phyloP scores from a whole-genome alignment of 208 protist species.

The Phytomonas sp. region DNA sequence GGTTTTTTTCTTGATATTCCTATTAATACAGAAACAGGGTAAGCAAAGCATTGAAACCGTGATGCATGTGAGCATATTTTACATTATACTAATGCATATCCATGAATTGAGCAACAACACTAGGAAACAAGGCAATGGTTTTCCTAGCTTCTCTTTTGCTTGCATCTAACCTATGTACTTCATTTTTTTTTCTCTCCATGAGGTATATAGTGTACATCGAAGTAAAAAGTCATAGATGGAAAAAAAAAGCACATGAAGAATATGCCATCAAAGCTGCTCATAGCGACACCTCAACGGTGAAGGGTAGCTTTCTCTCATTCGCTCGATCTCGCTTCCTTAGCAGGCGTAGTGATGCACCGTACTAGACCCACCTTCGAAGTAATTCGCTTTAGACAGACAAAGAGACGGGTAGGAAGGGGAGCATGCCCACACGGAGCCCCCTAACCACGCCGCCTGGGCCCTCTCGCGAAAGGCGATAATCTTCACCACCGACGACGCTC shows the following conservation, averaged over 20 bases:
- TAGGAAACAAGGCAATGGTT: not conserved
- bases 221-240: constrained; percentile 3
- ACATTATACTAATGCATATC: not conserved
- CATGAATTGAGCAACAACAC: not conserved
- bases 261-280: not conserved
- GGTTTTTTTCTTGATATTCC: not conserved
- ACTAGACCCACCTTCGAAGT: constrained; percentile 65
- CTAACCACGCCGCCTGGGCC: constrained; percentile 72
- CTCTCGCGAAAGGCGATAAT: constrained; percentile 77
- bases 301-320: not conserved
- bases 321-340: constrained; percentile 9
- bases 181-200: not conserved
- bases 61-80: not conserved
- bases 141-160: not conserved
- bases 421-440: constrained; percentile 77
- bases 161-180: not conserved
- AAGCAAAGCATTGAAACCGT: not conserved
- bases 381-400: constrained; percentile 74
- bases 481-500: constrained; percentile 17
- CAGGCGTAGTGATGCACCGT: constrained; percentile 60
- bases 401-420: constrained; percentile 51
- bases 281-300: not conserved
- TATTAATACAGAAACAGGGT: not conserved
- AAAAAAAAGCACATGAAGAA: constrained; percentile 3
- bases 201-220: not conserved